Evolutionary conservation across 345 rosid species (phyloP).

Genomic region (Microthlaspi erraticum): DNA sequence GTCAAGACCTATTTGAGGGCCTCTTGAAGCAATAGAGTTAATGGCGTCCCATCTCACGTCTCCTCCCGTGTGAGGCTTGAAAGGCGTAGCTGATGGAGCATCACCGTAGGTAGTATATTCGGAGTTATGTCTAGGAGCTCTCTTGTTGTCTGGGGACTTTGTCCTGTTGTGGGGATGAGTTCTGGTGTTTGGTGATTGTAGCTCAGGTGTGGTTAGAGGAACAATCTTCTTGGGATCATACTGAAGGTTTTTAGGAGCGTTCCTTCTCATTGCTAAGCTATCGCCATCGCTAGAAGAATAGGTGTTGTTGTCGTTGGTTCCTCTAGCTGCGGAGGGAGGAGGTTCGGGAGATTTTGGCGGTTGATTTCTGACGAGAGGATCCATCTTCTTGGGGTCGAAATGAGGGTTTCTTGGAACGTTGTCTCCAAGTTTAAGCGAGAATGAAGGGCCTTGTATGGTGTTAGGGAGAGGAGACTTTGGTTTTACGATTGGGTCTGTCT

Average conservation of each 20-base stretch:
- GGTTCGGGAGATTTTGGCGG: slow-evolving; percentile 40
- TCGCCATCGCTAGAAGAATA: slow-evolving; percentile 36
- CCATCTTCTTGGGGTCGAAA: slow-evolving; percentile 59
- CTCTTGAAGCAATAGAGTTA: slow-evolving; percentile 53
- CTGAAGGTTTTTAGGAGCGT: slow-evolving; percentile 29
- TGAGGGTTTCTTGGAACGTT: slow-evolving; percentile 51
- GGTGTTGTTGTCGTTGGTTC: slow-evolving; percentile 28
- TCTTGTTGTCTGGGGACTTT: slow-evolving; percentile 41
- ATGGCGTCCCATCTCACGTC: slow-evolving; percentile 89
- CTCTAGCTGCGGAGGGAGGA: slow-evolving; percentile 28
- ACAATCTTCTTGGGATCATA: slow-evolving; percentile 46
- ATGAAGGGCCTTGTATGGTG: slow-evolving; percentile 27
- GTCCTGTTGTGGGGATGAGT: slow-evolving; percentile 17
- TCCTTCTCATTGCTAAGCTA: slow-evolving; percentile 21
- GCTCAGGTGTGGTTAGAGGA: slow-evolving; percentile 39
- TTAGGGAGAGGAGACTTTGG: slow-evolving; percentile 41
- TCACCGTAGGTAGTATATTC: slow-evolving; percentile 47
- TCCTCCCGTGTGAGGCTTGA: slow-evolving; percentile 91
- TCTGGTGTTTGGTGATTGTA: slow-evolving; percentile 27
- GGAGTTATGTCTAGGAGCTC: slow-evolving; percentile 40
- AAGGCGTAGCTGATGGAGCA: slow-evolving; percentile 51
- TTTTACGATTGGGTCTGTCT: slow-evolving; percentile 33
- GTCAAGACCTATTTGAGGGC: slow-evolving; percentile 62
- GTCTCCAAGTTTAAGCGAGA: slow-evolving; percentile 47
- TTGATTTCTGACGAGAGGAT: slow-evolving; percentile 48